Base-by-base conservation (phyloP, 176 grass and related monocot species). In the Rhynchospora pubera region DNA sequence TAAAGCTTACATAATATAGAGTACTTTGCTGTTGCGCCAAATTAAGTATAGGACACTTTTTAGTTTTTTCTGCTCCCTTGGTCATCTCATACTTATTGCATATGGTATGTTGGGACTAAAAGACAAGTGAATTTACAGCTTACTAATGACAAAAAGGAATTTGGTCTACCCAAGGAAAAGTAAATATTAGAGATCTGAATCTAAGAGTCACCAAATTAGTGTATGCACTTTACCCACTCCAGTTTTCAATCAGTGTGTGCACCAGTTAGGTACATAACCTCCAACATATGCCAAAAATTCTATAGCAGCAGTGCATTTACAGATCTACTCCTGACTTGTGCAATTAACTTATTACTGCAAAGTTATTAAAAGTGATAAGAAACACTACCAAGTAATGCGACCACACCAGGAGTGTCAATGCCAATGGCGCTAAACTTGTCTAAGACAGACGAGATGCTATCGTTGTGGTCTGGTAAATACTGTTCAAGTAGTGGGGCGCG, bases 381-480 rank as follows among this genome's bases (percentile, higher is more conserved):
- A 47, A 79, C 13, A 24, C 32, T 77, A 87, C 85, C 85, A 26
- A 87, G 85, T 57, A 87, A 81, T 58, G 85, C 85, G 0, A 87
- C 85, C 7, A 87, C 85, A 28, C 79, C 85, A 21, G 79, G 19
- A 75, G 85, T 83, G 28, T 87, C 65, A 21, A 87, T 87, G 57
- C 68, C 85, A 44, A 87, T 62, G 21, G 79, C 85, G 26, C 60
- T 30, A 44, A 87, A 87, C 69, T 83, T 87, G 57, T 83, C 79
- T 48, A 82, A 52, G 67, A 87, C 85, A 26, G 79, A 65, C 16
- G 79, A 87, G 85, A 87, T 82, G 79, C 79, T 87, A 15, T 83
- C 79, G 26, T 87, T 87, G 85, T 87, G 85, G 55, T 87, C 85
- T 46, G 85, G 79, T 28, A 87, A 67, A 81, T 87, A 87, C 53